Conservation (phyloP, 2,329 filamentous ascomycete genomes). For the Claviceps pazoutovae region DNA sequence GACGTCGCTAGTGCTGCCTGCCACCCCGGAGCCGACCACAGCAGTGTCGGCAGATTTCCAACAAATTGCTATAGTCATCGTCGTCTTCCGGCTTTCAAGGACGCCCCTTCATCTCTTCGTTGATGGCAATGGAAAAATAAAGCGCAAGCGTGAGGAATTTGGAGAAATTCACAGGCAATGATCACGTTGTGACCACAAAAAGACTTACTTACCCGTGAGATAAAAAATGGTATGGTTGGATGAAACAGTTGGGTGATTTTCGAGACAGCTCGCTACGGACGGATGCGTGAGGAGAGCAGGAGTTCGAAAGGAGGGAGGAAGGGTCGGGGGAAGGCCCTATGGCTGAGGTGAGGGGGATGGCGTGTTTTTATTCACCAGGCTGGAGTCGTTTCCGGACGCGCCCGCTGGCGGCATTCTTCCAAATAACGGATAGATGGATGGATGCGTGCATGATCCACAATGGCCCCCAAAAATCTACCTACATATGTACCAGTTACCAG, state of each 20-base stretch:
- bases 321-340: slow-evolving; percentile 7
- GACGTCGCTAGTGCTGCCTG: neutral
- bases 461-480: neutral
- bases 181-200: slow-evolving; percentile 1
- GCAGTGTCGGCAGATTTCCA: neutral
- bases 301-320: slow-evolving; percentile 11
- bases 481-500: neutral
- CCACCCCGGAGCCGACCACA: neutral
- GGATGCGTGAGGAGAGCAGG: slow-evolving; percentile 12
- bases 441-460: slow-evolving; percentile 3
- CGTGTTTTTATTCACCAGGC: slow-evolving; percentile 8
- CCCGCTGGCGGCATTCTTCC: neutral
- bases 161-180: neutral
- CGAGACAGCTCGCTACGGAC: slow-evolving; percentile 15
- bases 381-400: slow-evolving; percentile 4
- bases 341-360: slow-evolving; percentile 8
- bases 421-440: neutral
- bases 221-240: slow-evolving; percentile 7
- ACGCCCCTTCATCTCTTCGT: neutral
- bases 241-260: slow-evolving; percentile 11
- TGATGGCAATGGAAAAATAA: neutral
- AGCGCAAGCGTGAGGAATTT: too few species aligned
- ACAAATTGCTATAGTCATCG: too few species aligned
- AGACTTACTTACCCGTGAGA: slow-evolving; percentile 14
- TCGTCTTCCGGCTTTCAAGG: neutral